phyloP scores from a whole-genome alignment of 1,284 basidiomycete species.

The Sanghuangporus baumii region DNA sequence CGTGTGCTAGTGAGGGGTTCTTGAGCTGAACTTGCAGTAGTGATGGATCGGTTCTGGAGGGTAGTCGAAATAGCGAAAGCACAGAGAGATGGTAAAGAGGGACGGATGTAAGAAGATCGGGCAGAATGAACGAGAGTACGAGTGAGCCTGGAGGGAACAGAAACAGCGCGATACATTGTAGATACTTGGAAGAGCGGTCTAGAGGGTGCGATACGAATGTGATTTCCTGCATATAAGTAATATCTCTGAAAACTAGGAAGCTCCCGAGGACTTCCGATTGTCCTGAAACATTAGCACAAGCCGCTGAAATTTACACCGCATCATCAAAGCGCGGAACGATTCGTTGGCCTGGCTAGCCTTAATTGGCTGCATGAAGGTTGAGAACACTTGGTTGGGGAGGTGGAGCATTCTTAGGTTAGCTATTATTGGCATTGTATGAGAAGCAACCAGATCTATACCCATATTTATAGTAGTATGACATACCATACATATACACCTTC shows the following conservation, averaged over 20 bases:
- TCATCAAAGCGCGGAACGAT: neutral
- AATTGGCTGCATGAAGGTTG: neutral
- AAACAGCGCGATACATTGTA: neutral
- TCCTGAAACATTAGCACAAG: neutral
- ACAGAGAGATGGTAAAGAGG: neutral
- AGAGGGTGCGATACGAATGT: neutral
- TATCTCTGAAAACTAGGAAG: neutral
- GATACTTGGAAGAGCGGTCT: neutral
- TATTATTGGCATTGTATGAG: neutral
- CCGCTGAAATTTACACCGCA: neutral
- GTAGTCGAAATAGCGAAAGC: neutral
- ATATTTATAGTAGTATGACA: neutral
- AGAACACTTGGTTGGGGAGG: neutral
- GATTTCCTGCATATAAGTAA: neutral
- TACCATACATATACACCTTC: neutral
- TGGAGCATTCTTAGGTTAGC: neutral
- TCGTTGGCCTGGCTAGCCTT: neutral
- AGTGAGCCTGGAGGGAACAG: neutral
- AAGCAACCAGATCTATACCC: neutral
- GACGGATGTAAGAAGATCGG: neutral
- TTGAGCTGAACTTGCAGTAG: neutral
- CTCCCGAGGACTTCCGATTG: neutral
- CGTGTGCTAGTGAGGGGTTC: constrained; percentile 3
- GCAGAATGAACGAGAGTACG: neutral
- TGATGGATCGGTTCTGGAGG: neutral